Evolutionary conservation across 148 eudicot genomes (phyloP).

Genomic region (Limonium bicolor): DNA sequence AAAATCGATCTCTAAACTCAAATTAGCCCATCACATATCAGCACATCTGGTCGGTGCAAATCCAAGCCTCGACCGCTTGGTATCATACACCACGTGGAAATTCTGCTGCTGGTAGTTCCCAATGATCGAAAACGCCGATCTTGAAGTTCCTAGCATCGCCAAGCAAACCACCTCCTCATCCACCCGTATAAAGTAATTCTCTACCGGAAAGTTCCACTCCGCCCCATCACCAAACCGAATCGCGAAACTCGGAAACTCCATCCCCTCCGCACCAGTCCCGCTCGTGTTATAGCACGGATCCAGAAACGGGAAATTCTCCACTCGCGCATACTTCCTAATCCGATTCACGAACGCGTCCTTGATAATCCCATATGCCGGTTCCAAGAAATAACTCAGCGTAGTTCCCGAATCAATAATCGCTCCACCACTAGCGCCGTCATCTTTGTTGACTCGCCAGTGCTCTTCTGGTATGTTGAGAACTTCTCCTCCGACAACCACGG

Average conservation of each 20-base stretch:
- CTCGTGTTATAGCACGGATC: slow-evolving; percentile 86
- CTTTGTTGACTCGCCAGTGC: slow-evolving; percentile 43
- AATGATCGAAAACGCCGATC: slow-evolving; percentile 55
- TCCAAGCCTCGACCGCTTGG: slow-evolving; percentile 73
- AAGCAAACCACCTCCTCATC: slow-evolving; percentile 65
- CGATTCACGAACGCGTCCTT: slow-evolving; percentile 48
- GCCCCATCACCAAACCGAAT: slow-evolving; percentile 70
- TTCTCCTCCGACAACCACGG: slow-evolving; percentile 55
- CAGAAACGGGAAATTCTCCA: slow-evolving; percentile 50
- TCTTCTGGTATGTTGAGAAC: slow-evolving; percentile 40
- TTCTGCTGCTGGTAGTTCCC: slow-evolving; percentile 98
- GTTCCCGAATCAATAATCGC: slow-evolving; percentile 95
- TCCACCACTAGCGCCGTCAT: slow-evolving; percentile 66
- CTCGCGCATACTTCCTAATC: slow-evolving; percentile 32
- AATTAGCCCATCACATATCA: slow-evolving; percentile 40
- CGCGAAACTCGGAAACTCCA: slow-evolving; percentile 52
- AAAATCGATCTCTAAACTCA: too few relatives aligned
- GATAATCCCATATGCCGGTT: slow-evolving; percentile 58
- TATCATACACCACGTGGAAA: slow-evolving; percentile 77
- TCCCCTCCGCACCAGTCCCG: slow-evolving; percentile 38
- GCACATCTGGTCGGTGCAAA: slow-evolving; percentile 77
- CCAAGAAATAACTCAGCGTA: slow-evolving; percentile 63
- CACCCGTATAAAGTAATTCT: slow-evolving; percentile 73
- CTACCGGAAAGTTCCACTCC: slow-evolving; percentile 67
- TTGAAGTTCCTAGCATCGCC: slow-evolving; percentile 57